These are phyloP conservation scores for Pleodorina starrii DNA, from an alignment of 139 green algal species.

Conservation along the genomic window DNA sequence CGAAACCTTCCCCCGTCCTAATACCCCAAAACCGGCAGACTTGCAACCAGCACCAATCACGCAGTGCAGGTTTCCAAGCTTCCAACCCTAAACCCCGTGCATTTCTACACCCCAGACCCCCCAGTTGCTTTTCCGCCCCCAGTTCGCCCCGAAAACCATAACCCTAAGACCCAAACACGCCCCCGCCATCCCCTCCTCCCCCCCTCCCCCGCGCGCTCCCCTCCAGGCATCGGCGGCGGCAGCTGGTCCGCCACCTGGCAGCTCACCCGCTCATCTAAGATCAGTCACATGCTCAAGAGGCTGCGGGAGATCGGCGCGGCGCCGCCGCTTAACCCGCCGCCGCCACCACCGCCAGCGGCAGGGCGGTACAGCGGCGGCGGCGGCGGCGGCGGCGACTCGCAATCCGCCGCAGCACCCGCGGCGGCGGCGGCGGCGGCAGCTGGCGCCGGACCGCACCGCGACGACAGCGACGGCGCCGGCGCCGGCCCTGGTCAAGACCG, in stretches of 20 bases:
- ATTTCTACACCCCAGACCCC: no score
- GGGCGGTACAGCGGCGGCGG: neutral
- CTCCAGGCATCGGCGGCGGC: slow-evolving; percentile 68
- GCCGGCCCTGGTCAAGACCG: no score
- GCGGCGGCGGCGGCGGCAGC: neutral
- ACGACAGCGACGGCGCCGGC: neutral
- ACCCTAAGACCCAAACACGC: no score
- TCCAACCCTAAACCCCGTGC: no score
- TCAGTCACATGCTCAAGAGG: slow-evolving; percentile 77
- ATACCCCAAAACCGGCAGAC: no score
- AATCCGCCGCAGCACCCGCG: neutral
- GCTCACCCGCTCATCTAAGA: slow-evolving; percentile 78
- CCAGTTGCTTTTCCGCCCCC: no score
- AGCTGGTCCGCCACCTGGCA: slow-evolving; percentile 85
- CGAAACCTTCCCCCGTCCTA: no score
- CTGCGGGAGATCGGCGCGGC: slow-evolving; percentile 72
- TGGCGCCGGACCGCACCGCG: neutral
- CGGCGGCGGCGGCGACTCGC: slow-evolving; percentile 32
- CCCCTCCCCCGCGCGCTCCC: no score
- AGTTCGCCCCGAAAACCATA: no score
- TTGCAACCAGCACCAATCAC: no score
- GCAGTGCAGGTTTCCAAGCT: no score
- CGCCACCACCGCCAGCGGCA: slow-evolving; percentile 16
- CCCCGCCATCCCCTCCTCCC: no score
- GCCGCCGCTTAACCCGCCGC: slow-evolving; percentile 1